phyloP scores from a whole-genome alignment of 2,329 filamentous ascomycete genomes.

The Bimuria novae-zelandiae region DNA sequence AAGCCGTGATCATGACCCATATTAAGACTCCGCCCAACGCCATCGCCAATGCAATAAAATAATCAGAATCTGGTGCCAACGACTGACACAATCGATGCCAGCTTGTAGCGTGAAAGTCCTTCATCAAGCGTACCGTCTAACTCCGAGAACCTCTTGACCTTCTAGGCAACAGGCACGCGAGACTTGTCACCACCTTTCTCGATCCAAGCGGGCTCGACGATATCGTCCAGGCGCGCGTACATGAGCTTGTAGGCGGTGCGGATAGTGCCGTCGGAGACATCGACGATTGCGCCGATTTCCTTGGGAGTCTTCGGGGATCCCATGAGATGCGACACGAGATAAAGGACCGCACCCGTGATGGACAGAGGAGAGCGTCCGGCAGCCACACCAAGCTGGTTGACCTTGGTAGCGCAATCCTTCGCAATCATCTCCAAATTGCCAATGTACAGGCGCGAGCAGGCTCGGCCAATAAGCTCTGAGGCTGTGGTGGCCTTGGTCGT shows the following conservation, averaged over 20 bases:
- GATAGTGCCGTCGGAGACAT: slow-evolving; percentile 95
- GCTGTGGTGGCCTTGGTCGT: slow-evolving; percentile 78
- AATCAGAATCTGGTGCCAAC: background rate
- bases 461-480: slow-evolving; percentile 83
- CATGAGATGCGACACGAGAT: slow-evolving; percentile 89
- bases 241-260: slow-evolving; percentile 93
- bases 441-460: slow-evolving; percentile 81
- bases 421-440: slow-evolving; percentile 80
- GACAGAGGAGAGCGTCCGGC: slow-evolving; percentile 93
- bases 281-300: slow-evolving; percentile 81
- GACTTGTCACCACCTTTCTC: slow-evolving; percentile 72
- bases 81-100: background rate
- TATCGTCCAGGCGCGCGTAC: slow-evolving; percentile 71
- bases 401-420: slow-evolving; percentile 75
- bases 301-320: slow-evolving; percentile 79
- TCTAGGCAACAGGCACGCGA: slow-evolving; percentile 66
- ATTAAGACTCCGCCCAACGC: background rate
- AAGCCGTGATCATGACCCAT: background rate
- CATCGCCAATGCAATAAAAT: slow-evolving; percentile 11
- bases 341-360: slow-evolving; percentile 93
- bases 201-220: slow-evolving; percentile 78
- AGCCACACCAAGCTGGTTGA: slow-evolving; percentile 76
- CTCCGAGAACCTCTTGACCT: background rate
- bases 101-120: background rate
- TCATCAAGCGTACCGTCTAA: background rate